phyloP scores from a whole-genome alignment of 805 yeast species.

The Maudiozyma turicensis region DNA sequence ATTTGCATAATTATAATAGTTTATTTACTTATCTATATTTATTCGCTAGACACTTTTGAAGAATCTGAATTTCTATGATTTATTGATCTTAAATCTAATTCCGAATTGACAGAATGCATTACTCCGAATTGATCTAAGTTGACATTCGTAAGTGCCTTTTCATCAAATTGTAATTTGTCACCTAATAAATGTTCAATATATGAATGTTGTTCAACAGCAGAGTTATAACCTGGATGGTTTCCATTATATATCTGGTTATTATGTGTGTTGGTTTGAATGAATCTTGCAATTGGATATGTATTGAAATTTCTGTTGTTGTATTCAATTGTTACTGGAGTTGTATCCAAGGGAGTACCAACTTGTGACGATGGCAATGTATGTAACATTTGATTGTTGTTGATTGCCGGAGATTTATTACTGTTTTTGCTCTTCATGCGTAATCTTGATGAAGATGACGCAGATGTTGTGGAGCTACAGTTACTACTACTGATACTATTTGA shows the following conservation, averaged over 20 bases:
- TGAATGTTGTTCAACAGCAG: neutral
- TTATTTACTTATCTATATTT: neutral
- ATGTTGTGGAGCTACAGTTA: neutral
- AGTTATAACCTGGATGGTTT: neutral
- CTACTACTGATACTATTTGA: neutral
- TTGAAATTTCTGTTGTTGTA: neutral
- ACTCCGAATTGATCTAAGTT: neutral
- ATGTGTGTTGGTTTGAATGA: neutral
- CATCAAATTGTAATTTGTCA: neutral
- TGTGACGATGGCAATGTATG: neutral
- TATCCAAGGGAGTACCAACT: neutral
- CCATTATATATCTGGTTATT: neutral
- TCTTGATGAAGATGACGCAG: neutral
- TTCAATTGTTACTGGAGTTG: neutral
- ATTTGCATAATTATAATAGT: too few species aligned
- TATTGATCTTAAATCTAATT: neutral
- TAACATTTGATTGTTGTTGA: neutral
- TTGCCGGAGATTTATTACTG: neutral
- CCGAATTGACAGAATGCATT: neutral
- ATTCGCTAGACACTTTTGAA: neutral
- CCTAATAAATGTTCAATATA: neutral
- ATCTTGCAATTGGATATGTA: neutral
- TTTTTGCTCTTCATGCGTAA: neutral
- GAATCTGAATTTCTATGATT: neutral
- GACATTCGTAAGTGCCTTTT: neutral